A percentile compares a stretch with the other conserved stretches of the same genome.
These are phyloP conservation scores for Castanopsis chinensis DNA, from an alignment of 306 rosid species.

Conservation along the genomic window DNA sequence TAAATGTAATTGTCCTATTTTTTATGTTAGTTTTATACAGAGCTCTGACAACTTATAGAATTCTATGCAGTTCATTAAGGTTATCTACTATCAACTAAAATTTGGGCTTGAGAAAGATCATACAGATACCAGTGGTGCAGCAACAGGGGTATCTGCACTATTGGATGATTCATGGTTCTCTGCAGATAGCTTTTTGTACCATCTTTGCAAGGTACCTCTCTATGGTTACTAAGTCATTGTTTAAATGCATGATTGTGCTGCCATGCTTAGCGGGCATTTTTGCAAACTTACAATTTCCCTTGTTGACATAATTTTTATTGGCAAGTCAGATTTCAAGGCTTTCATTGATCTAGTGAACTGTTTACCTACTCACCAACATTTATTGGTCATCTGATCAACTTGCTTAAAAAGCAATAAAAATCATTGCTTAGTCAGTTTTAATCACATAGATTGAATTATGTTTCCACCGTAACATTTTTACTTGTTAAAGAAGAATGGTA, in stretches of 20 bases:
- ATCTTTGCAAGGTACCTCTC: conserved; percentile 64
- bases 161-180: conserved; percentile 80
- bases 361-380: not conserved
- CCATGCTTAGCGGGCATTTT: not conserved
- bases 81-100: conserved; percentile 76
- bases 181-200: conserved; percentile 63
- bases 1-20: not conserved
- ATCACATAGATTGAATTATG: not conserved
- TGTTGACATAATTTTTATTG: not conserved
- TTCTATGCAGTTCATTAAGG: conserved; percentile 59
- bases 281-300: not conserved
- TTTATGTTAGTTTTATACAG: conserved; percentile 4
- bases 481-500: not conserved
- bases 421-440: conserved; percentile 3
- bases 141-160: conserved; percentile 36
- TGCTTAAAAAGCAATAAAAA: not conserved
- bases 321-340: not conserved
- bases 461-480: not conserved
- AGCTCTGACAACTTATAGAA: conserved; percentile 23
- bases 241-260: conserved; percentile 5
- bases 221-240: not conserved
- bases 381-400: not conserved
- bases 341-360: not conserved
- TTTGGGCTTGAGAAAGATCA: conserved; percentile 62
- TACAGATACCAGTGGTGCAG: conserved; percentile 12